A percentile compares a stretch with the other conserved stretches of the same genome.
Conservation (phyloP, 2,329 filamentous ascomycete species). For the Claviceps lovelessii region DNA sequence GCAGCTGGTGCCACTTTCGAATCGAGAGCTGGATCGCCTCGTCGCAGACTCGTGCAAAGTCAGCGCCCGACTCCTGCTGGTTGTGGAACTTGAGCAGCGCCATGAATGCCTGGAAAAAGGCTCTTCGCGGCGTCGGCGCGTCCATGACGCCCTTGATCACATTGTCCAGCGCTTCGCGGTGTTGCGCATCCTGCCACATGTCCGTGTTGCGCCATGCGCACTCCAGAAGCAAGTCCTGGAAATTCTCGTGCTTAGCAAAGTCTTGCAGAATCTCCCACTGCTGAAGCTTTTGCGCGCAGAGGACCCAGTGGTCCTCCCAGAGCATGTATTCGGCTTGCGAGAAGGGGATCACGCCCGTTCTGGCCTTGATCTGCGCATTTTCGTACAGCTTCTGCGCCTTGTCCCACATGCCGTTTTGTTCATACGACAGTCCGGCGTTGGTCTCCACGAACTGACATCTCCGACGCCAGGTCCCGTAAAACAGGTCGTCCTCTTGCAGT, state of each 20-base stretch:
- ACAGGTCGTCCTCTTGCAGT: slow-evolving; percentile 88
- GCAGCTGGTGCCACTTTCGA: slow-evolving; percentile 97
- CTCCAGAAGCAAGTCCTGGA: slow-evolving; percentile 89
- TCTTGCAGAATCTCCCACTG: slow-evolving; percentile 98
- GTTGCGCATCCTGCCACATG: slow-evolving; percentile 77
- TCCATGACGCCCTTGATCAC: slow-evolving; percentile 97
- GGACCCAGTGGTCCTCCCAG: slow-evolving; percentile 98
- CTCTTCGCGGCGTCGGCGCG: slow-evolving; percentile 79
- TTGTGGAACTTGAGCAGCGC: slow-evolving; percentile 85
- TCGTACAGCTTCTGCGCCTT: slow-evolving; percentile 97
- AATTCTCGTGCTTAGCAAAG: slow-evolving; percentile 96
- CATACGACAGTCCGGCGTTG: slow-evolving; percentile 90
- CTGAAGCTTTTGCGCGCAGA: slow-evolving; percentile 94
- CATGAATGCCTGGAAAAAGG: slow-evolving; percentile 99
- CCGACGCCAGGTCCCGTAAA: slow-evolving; percentile 92
- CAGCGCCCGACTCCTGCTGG: slow-evolving; percentile 61
- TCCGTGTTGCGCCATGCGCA: slow-evolving; percentile 93
- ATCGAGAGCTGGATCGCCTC: slow-evolving; percentile 96
- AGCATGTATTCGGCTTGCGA: slow-evolving; percentile 96
- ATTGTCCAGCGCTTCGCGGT: slow-evolving; percentile 77
- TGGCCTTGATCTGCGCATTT: slow-evolving; percentile 88
- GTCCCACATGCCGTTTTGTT: slow-evolving; percentile 99
- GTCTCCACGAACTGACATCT: slow-evolving; percentile 95
- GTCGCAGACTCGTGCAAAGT: slow-evolving; percentile 84
- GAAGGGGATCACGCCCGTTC: slow-evolving; percentile 90